A percentile compares a stretch with the other conserved stretches of the same genome.
phyloP scores from a whole-genome alignment of 78 protist genomes.

The Mantamonas sphyraenae region DNA sequence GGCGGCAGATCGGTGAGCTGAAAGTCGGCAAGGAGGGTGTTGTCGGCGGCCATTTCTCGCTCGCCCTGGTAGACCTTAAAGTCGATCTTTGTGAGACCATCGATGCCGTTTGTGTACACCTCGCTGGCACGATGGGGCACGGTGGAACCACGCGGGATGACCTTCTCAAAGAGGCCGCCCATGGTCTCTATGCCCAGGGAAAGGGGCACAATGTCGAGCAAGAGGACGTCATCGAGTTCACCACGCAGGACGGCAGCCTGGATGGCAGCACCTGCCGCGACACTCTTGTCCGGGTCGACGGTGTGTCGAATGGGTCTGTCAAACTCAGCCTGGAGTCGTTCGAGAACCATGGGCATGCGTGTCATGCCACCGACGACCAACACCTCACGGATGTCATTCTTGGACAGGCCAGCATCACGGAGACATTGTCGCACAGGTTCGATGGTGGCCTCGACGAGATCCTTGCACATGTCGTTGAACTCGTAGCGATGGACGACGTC shows the following conservation, averaged over 20 bases:
- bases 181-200: constrained; percentile 93
- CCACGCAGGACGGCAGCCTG: constrained; percentile 20
- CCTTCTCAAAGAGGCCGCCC: constrained; percentile 90
- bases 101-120: constrained; percentile 83
- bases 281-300: constrained; percentile 64
- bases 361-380: constrained; percentile 51
- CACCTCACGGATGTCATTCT: constrained; percentile 29
- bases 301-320: constrained; percentile 14
- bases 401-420: constrained; percentile 43
- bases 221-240: constrained; percentile 47
- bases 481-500: too few species aligned
- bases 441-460: constrained; percentile 54
- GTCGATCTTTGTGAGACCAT: constrained; percentile 65
- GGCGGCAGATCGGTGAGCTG: constrained; percentile 77
- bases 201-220: constrained; percentile 91
- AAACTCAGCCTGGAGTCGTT: constrained; percentile 12
- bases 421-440: constrained; percentile 59
- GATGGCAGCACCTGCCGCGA: constrained; percentile 64
- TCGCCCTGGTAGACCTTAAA: constrained; percentile 85
- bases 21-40: constrained; percentile 78
- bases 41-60: constrained; percentile 69
- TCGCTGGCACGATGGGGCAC: constrained; percentile 82
- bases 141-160: constrained; percentile 84
- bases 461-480: too few species aligned
- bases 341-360: constrained; percentile 41